Evolutionary conservation across 805 yeast species (phyloP).

Genomic region (Candida endomychidarum): DNA sequence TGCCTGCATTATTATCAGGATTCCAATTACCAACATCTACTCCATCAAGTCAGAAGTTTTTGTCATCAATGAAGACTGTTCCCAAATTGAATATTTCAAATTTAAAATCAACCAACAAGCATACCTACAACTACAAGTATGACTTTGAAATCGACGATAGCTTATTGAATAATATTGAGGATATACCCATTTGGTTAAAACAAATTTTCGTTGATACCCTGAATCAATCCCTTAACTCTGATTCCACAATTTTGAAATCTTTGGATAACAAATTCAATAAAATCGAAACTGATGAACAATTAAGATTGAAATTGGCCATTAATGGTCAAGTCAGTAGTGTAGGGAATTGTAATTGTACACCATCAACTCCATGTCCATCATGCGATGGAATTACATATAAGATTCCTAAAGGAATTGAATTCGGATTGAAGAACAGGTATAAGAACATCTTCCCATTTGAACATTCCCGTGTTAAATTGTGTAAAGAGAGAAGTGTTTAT

Average conservation of each 20-base stretch:
- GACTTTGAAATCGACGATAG: slow-evolving; percentile 22
- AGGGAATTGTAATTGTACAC: slow-evolving; percentile 30
- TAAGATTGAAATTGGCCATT: slow-evolving; percentile 36
- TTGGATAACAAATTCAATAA: slow-evolving; percentile 33
- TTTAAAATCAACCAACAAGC: slow-evolving; percentile 14
- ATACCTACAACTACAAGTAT: slow-evolving; percentile 19
- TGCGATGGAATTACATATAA: slow-evolving; percentile 41
- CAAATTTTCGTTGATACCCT: slow-evolving; percentile 8
- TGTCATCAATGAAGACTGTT: slow-evolving; percentile 33
- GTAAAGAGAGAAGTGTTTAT: slow-evolving; percentile 9
- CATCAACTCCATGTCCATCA: slow-evolving; percentile 41
- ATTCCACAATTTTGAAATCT: slow-evolving; percentile 22
- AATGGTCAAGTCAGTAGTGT: slow-evolving; percentile 2
- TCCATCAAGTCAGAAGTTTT: slow-evolving; percentile 34
- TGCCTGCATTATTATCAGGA: slow-evolving; percentile 29
- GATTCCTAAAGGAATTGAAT: slow-evolving; percentile 45
- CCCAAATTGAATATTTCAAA: slow-evolving; percentile 22
- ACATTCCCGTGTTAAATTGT: slow-evolving; percentile 43
- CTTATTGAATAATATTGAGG: slow-evolving; percentile 14
- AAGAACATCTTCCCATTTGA: slow-evolving; percentile 51
- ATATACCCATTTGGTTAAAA: slow-evolving; percentile 36
- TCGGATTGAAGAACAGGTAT: slow-evolving; percentile 46
- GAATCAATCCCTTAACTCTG: slow-evolving; percentile 8
- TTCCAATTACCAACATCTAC: slow-evolving; percentile 44
- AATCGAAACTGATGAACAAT: slow-evolving; percentile 39